Evolutionary conservation across 2,329 filamentous ascomycete species (phyloP), one percentile per base, ranked within the genome.

Genomic region (Stenocarpella maydis): DNA sequence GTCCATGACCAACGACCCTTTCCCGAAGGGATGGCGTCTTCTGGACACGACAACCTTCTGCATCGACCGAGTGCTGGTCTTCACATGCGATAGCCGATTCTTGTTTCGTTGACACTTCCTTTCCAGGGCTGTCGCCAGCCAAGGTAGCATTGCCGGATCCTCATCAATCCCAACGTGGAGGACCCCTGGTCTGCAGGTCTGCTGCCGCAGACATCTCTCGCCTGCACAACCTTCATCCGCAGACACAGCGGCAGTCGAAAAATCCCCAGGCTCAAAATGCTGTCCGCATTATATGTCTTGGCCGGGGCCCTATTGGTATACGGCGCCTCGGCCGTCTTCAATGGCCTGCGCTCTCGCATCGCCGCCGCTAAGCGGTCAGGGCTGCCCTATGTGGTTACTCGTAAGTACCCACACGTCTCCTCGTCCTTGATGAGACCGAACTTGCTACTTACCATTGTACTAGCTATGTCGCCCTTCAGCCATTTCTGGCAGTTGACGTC

Each of bases 401-500:
- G 87, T 90, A 78, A 74, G 86, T 85, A 37, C 52, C 31, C 45
- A 9, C 41, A 26, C 41, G 24, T 19, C 26, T 17, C 14, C 31
- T 15, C 28, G 45, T 12, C 14, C 37, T 21, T 21, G 4, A 28
- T 12, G n/a, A n/a, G 28, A 15, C 26, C 14, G 15, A 12, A 63
- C 53, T 54, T n/a, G 12, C 31, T 45, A 39, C 71, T 75, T 21
- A 75, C 34, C 54, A 8, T 60, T 67, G 68, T 58, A 43, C 31
- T 47, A 88, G 86, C 86, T 17, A 76, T 82, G 50, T 82, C 80
- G 24, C 82, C 85, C 1, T 85, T 87, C 75, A 86, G 84, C 72
- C 73, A 82, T 19, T 74, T 83, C 26, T 91, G 89, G 86, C 82
- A 90, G 67, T 74, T 90, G 31, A 86, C 86, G 2, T 81, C 84